Evolutionary conservation across 495 filamentous ascomycete genomes (phyloP).

Genomic region (Xylaria intraflava): DNA sequence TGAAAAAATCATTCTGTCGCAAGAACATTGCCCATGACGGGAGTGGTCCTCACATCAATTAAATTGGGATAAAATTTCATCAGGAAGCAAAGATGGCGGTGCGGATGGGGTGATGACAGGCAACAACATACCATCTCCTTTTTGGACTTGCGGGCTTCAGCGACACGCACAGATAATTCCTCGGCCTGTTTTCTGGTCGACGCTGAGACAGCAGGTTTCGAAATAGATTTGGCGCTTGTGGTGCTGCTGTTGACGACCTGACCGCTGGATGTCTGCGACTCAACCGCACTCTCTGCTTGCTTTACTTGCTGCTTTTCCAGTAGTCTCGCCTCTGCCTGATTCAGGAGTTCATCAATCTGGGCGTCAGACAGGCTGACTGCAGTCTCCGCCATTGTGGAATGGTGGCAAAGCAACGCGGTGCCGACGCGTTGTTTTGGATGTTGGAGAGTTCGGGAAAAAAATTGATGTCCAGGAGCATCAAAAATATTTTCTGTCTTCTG

Average conservation of each 20-base stretch:
- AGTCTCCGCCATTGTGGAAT: conserved; percentile 34
- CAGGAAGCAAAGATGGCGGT: conserved; percentile 25
- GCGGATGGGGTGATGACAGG: neutral
- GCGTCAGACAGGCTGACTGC: conserved; percentile 19
- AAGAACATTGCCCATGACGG: conserved; percentile 70
- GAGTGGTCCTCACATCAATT: conserved; percentile 39
- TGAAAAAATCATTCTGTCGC: conserved; percentile 58
- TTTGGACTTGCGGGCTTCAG: conserved; percentile 26
- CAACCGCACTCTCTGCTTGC: conserved; percentile 13
- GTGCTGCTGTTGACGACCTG: conserved; percentile 3
- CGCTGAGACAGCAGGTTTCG: conserved; percentile 3
- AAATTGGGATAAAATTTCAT: conserved; percentile 43
- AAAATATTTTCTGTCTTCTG: conserved; percentile 11
- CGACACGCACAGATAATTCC: conserved; percentile 35
- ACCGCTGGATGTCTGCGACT: neutral
- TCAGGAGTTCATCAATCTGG: conserved; percentile 24
- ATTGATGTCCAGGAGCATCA: too few species aligned
- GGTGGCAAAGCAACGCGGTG: conserved; percentile 59
- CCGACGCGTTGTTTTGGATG: conserved; percentile 15
- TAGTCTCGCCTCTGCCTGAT: conserved; percentile 24
- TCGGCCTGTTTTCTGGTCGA: conserved; percentile 18
- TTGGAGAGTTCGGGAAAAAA: neutral
- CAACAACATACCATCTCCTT: conserved; percentile 36
- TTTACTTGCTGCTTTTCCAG: conserved; percentile 18
- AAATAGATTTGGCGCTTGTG: conserved; percentile 8